These are phyloP conservation scores for Penicillium egyptiacum DNA, from an alignment of 495 filamentous ascomycete species.

Conservation along the genomic window DNA sequence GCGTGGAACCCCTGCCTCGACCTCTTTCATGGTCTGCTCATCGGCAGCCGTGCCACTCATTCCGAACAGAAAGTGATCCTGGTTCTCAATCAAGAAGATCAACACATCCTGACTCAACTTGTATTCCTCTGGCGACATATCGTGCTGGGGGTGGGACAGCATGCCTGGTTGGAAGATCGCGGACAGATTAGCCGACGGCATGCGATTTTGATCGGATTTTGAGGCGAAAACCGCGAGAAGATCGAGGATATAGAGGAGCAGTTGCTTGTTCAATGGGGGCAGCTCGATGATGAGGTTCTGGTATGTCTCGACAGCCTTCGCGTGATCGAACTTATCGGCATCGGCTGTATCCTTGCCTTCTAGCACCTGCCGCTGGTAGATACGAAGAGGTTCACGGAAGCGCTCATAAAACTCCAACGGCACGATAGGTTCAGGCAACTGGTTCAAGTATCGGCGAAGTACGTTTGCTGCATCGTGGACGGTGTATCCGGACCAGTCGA, in stretches of 20 bases:
- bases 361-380: constrained; percentile 68
- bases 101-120: constrained; percentile 94
- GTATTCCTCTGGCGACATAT: constrained; percentile 93
- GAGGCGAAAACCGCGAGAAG: constrained; percentile 97
- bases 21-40: constrained; percentile 81
- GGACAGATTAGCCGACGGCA: constrained; percentile 92
- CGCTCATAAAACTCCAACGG: constrained; percentile 89
- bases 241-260: constrained; percentile 95
- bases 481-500: constrained; percentile 97
- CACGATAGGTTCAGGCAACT: constrained; percentile 92
- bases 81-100: constrained; percentile 97
- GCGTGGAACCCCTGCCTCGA: constrained; percentile 63
- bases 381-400: constrained; percentile 81
- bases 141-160: constrained; percentile 88
- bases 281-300: constrained; percentile 90
- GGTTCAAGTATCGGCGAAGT: constrained; percentile 89
- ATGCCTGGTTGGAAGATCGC: constrained; percentile 98
- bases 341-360: constrained; percentile 24
- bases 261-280: constrained; percentile 88
- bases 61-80: constrained; percentile 85
- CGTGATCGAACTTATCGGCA: constrained; percentile 65
- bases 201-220: constrained; percentile 94
- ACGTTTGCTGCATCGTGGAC: constrained; percentile 99
- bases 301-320: constrained; percentile 75
- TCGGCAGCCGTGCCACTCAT: constrained; percentile 92